Base-by-base conservation (phyloP, 2,329 filamentous ascomycete species). In the Colletotrichum gigasporum region DNA sequence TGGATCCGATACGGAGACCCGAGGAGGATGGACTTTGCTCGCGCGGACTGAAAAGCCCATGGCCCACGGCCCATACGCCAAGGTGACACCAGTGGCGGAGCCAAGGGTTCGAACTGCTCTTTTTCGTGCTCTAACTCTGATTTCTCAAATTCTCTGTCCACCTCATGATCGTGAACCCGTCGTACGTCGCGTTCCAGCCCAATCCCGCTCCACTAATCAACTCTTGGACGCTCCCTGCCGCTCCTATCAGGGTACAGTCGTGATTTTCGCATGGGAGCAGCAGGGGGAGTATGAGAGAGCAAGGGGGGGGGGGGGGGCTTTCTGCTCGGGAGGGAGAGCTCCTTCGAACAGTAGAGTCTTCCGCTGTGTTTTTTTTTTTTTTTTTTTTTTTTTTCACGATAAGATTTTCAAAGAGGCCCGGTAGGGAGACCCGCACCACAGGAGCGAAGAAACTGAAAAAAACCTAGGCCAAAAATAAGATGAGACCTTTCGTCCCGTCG, bases 1-100 rank as follows among this genome's bases (percentile, higher is more conserved):
- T 61, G 56, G 41, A 64, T 64, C 44, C 56, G 61, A 56, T 50
- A 44, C 61, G 20, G 56, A 57, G 34, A 61, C 20, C 61, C 56
- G 56, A 64, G 14, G 30, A 28, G 55, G 28, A n/a, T n/a, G n/a
- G n/a, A n/a, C n/a, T n/a, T n/a, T n/a, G n/a, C n/a, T n/a, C n/a
- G n/a, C n/a, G n/a, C n/a, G n/a, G n/a, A n/a, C n/a, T n/a, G n/a
- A n/a, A n/a, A n/a, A n/a, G n/a, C n/a, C n/a, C n/a, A n/a, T n/a
- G n/a, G n/a, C n/a, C n/a, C n/a, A n/a, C n/a, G n/a, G n/a, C n/a
- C 47, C 20, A 45, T 37, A 18, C 22, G 48, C 48, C 41, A 54
- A 54, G 56, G 12, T 39, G 48, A 26, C 51, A 30, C 20, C 34
- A 28, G 20, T 8, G 32, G 32, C 41, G 53, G 53, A 22, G 30